Conservation (phyloP, 2,329 filamentous ascomycete species). For the Corniculantispora saksenae region DNA sequence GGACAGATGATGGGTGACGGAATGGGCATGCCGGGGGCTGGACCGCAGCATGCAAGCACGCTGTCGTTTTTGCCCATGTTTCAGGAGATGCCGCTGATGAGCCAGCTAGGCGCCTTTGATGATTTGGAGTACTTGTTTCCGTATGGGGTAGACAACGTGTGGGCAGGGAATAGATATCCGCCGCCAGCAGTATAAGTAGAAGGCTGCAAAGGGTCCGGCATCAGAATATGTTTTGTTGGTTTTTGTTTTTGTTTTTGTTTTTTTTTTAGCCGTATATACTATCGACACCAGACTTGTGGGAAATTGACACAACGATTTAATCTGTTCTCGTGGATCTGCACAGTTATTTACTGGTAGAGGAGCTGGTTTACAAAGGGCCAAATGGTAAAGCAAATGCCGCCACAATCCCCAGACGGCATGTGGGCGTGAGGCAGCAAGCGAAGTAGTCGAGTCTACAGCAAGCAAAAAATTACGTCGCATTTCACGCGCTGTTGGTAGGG, state of each 20-base stretch:
- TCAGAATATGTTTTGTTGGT: no score
- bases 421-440: no score
- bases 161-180: background rate
- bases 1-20: background rate
- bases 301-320: no score
- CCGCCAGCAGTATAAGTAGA: background rate
- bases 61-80: constrained; percentile 1
- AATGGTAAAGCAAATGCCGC: no score
- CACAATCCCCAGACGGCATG: no score
- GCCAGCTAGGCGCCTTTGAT: background rate
- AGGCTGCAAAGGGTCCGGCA: background rate
- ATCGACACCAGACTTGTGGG: no score
- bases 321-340: no score
- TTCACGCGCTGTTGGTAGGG: background rate
- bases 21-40: no score
- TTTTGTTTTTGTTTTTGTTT: no score
- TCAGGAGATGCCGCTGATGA: background rate
- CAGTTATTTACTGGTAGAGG: no score
- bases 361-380: no score
- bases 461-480: background rate
- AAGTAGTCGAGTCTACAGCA: background rate
- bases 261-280: no score
- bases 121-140: constrained; percentile 2
- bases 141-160: constrained; percentile 35
- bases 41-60: background rate